Evolutionary conservation across 768 basidiomycete genomes (phyloP).

Genomic region (Tulasnella sp.): DNA sequence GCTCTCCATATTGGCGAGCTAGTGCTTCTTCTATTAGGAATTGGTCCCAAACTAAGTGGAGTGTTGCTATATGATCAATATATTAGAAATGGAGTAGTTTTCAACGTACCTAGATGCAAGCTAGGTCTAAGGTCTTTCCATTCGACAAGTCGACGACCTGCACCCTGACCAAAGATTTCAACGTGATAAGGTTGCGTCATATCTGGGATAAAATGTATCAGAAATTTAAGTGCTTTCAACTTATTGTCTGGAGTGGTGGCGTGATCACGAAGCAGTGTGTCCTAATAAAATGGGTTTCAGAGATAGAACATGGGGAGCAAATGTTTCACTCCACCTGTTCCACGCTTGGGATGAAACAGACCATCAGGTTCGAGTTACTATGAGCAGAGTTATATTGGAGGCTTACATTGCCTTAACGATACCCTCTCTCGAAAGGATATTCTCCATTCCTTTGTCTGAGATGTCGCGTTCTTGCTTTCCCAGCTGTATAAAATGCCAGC

Average conservation of each 20-base stretch:
- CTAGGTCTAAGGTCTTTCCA: not conserved
- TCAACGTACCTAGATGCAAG: slow-evolving; percentile 3
- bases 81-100: no score
- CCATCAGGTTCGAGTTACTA: not conserved
- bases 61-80: no score
- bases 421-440: no score
- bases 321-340: not conserved
- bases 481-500: no score
- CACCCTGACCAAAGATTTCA: not conserved
- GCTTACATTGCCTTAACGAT: no score
- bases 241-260: not conserved
- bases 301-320: slow-evolving; percentile 1
- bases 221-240: slow-evolving; percentile 1
- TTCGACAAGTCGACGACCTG: not conserved
- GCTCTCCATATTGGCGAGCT: no score
- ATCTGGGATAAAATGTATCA: slow-evolving; percentile 13
- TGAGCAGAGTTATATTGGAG: no score
- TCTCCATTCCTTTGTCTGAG: no score
- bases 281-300: no score
- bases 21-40: no score
- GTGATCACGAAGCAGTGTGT: not conserved
- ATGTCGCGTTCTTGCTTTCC: no score
- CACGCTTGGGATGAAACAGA: not conserved
- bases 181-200: slow-evolving; percentile 7
- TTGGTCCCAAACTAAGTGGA: no score